A percentile compares a stretch with the other conserved stretches of the same genome.
phyloP scores from a whole-genome alignment of 225 moss, liverwort and hornwort species.

The Ulota crispa region DNA sequence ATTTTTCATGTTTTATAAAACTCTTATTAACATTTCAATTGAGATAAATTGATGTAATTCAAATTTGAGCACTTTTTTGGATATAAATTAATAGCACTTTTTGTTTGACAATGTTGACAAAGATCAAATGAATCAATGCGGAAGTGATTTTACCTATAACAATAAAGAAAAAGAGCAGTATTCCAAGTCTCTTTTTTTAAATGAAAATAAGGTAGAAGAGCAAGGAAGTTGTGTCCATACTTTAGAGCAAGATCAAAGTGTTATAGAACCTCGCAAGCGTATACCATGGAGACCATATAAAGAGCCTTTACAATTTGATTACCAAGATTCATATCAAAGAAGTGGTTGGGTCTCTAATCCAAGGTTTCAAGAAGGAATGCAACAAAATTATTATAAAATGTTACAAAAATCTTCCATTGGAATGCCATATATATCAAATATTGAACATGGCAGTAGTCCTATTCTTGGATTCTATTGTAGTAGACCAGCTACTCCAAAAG shows the following conservation, averaged over 20 bases:
- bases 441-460: slow-evolving; percentile 26
- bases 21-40: not conserved
- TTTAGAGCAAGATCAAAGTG: slow-evolving; percentile 44
- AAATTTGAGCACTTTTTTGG: accelerated
- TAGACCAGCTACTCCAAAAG: slow-evolving; percentile 36
- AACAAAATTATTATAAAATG: slow-evolving; percentile 38
- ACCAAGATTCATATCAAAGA: slow-evolving; percentile 44
- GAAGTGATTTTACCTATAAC: not conserved
- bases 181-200: not conserved
- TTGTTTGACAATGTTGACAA: not conserved
- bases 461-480: slow-evolving; percentile 28
- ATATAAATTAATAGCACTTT: not conserved
- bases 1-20: not conserved
- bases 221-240: not conserved
- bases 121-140: not conserved
- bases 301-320: slow-evolving; percentile 40
- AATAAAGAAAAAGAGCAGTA: not conserved
- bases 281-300: slow-evolving; percentile 33
- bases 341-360: slow-evolving; percentile 31
- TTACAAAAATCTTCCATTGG: slow-evolving; percentile 30
- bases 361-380: slow-evolving; percentile 43
- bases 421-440: slow-evolving; percentile 20
- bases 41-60: accelerated
- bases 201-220: not conserved
- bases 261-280: slow-evolving; percentile 30